phyloP scores from a whole-genome alignment of 2,329 filamentous ascomycete species.

The Paecilomyces sp. region DNA sequence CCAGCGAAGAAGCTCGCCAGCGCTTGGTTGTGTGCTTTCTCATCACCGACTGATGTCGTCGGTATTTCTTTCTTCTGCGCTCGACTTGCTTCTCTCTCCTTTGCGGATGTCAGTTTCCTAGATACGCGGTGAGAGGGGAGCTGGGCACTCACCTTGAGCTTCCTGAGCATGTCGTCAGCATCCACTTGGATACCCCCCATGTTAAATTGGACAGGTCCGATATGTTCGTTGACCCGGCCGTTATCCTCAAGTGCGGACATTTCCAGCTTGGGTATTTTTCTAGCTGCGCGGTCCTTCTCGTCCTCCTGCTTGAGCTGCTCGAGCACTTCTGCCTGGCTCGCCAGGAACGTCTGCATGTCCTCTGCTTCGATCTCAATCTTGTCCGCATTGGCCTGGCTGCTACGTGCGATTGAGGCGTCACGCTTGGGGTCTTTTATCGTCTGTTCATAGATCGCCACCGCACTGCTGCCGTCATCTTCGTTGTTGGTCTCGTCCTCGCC shows the following conservation, averaged over 20 bases:
- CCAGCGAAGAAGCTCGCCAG: slow-evolving; percentile 55
- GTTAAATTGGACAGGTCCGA: slow-evolving; percentile 94
- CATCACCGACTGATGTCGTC: slow-evolving; percentile 28
- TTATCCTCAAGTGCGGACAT: slow-evolving; percentile 31
- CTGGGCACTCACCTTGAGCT: slow-evolving; percentile 60
- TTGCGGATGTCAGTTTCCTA: slow-evolving; percentile 4
- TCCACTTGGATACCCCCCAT: slow-evolving; percentile 97
- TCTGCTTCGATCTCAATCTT: slow-evolving; percentile 57
- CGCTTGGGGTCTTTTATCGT: slow-evolving; percentile 69
- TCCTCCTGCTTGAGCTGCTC: slow-evolving; percentile 58
- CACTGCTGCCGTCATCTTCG: slow-evolving; percentile 43
- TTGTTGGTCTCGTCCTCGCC: slow-evolving; percentile 8
- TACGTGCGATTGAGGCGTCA: slow-evolving; percentile 52
- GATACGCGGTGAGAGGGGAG: slow-evolving; percentile 1
- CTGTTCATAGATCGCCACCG: slow-evolving; percentile 69
- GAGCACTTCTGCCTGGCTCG: slow-evolving; percentile 65
- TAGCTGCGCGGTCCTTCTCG: slow-evolving; percentile 32
- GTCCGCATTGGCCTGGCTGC: slow-evolving; percentile 35
- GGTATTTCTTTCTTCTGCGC: slow-evolving; percentile 27
- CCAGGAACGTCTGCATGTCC: slow-evolving; percentile 71
- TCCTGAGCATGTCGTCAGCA: slow-evolving; percentile 85
- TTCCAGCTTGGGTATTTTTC: slow-evolving; percentile 25
- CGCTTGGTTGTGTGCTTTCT: slow-evolving; percentile 52
- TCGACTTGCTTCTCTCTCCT: slow-evolving; percentile 40
- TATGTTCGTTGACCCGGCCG: slow-evolving; percentile 62